A percentile compares a stretch with the other conserved stretches of the same genome.
These are phyloP conservation scores for Capsaspora owczarzaki DNA, from an alignment of 78 protist species.

Conservation along the genomic window DNA sequence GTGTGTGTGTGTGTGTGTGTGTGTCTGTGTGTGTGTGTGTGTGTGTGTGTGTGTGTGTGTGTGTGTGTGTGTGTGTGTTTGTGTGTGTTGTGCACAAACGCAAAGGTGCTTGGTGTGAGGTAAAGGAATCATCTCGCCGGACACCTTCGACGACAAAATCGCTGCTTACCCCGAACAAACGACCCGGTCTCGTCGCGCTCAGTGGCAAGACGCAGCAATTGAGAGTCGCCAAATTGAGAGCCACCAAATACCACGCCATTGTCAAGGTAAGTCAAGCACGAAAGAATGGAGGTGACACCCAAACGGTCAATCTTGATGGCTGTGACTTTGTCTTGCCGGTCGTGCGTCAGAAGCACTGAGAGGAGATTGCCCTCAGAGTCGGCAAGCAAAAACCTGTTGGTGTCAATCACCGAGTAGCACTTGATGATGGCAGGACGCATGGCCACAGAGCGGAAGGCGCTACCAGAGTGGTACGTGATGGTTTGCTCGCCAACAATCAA, in stretches of 20 bases:
- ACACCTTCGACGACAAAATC: neutral
- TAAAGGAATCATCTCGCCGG: too few species aligned
- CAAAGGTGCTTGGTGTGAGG: too few species aligned
- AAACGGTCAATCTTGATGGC: constrained; percentile 20
- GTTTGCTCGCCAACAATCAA: constrained; percentile 64
- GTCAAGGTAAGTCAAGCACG: constrained; percentile 54
- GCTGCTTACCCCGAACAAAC: neutral
- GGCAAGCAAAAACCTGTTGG: constrained; percentile 45
- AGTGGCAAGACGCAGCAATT: constrained; percentile 43
- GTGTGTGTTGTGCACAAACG: too few species aligned
- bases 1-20: too few species aligned
- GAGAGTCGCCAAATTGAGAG: constrained; percentile 63
- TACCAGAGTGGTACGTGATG: constrained; percentile 58
- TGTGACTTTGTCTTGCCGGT: neutral
- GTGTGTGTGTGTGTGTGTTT: too few species aligned
- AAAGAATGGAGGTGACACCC: constrained; percentile 45
- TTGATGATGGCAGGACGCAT: constrained; percentile 10
- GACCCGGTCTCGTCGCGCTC: constrained; percentile 29
- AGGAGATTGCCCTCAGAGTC: constrained; percentile 39
- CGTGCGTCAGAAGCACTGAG: constrained; percentile 13
- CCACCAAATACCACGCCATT: constrained; percentile 74
- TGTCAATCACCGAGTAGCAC: constrained; percentile 38
- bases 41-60: too few species aligned
- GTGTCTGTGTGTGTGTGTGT: too few species aligned
- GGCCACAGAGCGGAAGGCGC: neutral